Conservation (phyloP, 2,329 filamentous ascomycete species). For the Cercospora zeina region DNA sequence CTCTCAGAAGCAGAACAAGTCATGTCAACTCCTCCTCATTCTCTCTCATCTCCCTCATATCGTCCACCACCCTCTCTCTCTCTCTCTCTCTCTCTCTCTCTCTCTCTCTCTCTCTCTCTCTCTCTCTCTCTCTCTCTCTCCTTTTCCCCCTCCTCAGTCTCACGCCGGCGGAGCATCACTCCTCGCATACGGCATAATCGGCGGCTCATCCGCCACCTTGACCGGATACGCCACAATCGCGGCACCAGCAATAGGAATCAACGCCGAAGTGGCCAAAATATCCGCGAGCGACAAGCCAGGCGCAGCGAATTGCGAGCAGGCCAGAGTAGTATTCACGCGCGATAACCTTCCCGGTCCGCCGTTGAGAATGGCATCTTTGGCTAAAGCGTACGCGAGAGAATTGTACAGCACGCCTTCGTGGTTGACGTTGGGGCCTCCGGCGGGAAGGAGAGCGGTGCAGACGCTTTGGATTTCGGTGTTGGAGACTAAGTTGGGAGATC, state of each 20-base stretch:
- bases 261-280: slow-evolving; percentile 47
- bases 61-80: too few relatives aligned
- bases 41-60: too few relatives aligned
- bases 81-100: neutral
- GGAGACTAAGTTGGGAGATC: slow-evolving; percentile 48
- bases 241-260: slow-evolving; percentile 44
- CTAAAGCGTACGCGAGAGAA: slow-evolving; percentile 47
- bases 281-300: slow-evolving; percentile 46
- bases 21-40: too few relatives aligned
- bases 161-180: slow-evolving; percentile 25
- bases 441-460: slow-evolving; percentile 42
- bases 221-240: slow-evolving; percentile 40
- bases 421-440: slow-evolving; percentile 48
- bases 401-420: slow-evolving; percentile 55
- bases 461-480: slow-evolving; percentile 53
- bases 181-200: slow-evolving; percentile 44
- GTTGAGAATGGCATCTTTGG: slow-evolving; percentile 51
- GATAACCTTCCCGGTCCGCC: slow-evolving; percentile 46
- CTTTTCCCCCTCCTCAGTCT: neutral
- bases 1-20: too few relatives aligned
- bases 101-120: neutral
- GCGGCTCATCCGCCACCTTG: slow-evolving; percentile 44
- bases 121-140: neutral
- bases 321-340: slow-evolving; percentile 42
- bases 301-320: slow-evolving; percentile 44